Conservation (phyloP, 2,329 filamentous ascomycete species). For the Colletotrichum filicis region DNA sequence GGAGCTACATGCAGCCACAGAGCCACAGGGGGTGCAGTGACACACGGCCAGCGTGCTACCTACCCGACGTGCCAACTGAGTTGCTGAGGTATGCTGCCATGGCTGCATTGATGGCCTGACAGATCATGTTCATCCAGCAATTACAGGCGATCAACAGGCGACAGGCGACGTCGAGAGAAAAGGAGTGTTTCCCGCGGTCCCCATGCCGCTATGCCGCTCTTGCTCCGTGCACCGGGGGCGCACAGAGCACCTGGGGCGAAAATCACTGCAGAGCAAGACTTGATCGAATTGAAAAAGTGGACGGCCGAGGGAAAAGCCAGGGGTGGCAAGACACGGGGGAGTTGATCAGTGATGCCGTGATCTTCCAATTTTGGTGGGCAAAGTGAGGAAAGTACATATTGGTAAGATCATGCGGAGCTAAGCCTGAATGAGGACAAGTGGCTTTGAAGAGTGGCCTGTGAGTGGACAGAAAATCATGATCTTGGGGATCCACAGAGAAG, state of each 20-base stretch:
- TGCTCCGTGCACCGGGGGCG: constrained; percentile 6
- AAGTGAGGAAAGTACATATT: not conserved
- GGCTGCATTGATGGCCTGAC: not conserved
- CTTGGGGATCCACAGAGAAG: not conserved
- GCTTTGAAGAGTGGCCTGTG: not conserved
- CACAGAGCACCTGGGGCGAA: constrained; percentile 12
- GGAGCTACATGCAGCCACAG: not conserved
- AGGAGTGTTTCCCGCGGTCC: not conserved
- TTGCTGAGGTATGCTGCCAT: too few species aligned
- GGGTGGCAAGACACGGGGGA: not conserved
- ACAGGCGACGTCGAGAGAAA: constrained; percentile 6
- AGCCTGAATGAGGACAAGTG: not conserved
- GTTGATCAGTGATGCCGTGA: not conserved
- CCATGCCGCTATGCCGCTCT: not conserved
- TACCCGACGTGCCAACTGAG: too few species aligned
- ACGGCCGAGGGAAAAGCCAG: not conserved
- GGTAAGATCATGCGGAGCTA: not conserved
- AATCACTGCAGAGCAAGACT: constrained; percentile 31
- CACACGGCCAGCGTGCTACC: not conserved
- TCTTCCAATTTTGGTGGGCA: not conserved
- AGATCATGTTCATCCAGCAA: not conserved
- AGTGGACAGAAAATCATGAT: not conserved
- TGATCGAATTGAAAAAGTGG: constrained; percentile 34
- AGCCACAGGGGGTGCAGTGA: not conserved
- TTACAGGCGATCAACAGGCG: not conserved